Evolutionary conservation across 768 basidiomycete species (phyloP), one percentile per base, ranked within the genome.

Genomic region (Pholiota microspora): DNA sequence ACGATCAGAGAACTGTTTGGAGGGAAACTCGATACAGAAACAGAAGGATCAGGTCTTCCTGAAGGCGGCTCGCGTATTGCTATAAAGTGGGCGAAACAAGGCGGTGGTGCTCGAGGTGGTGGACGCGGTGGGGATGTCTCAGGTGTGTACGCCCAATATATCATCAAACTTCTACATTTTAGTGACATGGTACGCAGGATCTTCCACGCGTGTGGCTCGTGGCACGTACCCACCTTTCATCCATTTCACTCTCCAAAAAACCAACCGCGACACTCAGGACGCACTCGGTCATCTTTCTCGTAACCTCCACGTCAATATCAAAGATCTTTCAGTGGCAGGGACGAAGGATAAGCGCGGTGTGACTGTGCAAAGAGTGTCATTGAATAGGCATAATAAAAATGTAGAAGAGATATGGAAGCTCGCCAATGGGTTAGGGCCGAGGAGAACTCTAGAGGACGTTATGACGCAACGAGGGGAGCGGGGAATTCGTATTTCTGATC

Each of bases 311-410:
- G 84, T 86, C 55, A 83, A 76, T 21, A 68, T 84, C 47, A 94
- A 89, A 70, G 92, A 96, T 64, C 76, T 99, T 7, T 84, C 86
- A 21, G 89, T 94, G 23, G 92, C 94, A 3, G 97, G 97, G 0
- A 99, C 97, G 7, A 99, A 99, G 67, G 97, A 99, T 72, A 99
- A 98, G 67, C 89, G 97, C 29, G 97, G 94, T 0, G 93, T 98
- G 13, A 98, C 97, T 1, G 86, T 92, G 1, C 97, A 99, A 67
- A 85, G 93, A 1, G 93, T 98, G 15, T 88, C 88, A 3, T 67
- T 98, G 13, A 82, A 82, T 51, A 79, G 94, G 13, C 82, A 83
- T n/a, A 82, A 77, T 53, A 89, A 89, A 69, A 86, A 85, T 0
- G 82, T 90, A 0, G 87, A 89, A 57, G 84, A 92, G 54, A 81